Evolutionary conservation across 495 filamentous ascomycete species (phyloP).

Genomic region (Sphaerosporella brunnea): DNA sequence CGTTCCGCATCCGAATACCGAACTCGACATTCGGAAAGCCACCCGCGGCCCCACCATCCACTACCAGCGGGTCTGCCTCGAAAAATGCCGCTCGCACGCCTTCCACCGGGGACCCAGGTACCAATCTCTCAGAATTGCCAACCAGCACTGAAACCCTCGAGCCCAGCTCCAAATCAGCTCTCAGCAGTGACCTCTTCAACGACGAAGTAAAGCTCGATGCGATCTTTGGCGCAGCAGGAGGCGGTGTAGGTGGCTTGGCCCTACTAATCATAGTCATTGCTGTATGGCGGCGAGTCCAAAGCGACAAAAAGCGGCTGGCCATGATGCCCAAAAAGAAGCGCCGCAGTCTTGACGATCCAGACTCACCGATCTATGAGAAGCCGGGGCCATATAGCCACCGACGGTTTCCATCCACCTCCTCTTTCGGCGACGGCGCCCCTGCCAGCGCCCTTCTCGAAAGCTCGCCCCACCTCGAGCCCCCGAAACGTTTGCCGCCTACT

Average conservation of each 20-base stretch:
- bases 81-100: background rate
- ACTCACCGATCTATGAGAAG: constrained; percentile 1
- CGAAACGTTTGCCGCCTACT: background rate
- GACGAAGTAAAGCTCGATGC: constrained; percentile 14
- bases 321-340: constrained; percentile 7
- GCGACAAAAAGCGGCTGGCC: constrained; percentile 16
- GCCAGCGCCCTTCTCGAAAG: constrained; percentile 6
- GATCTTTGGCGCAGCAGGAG: constrained; percentile 20
- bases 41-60: no score
- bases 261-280: constrained; percentile 15
- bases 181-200: background rate
- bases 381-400: constrained; percentile 7
- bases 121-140: no score
- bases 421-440: constrained; percentile 18
- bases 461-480: background rate
- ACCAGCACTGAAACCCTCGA: background rate
- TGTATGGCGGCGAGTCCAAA: constrained; percentile 20
- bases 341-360: constrained; percentile 10
- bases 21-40: constrained; percentile 10
- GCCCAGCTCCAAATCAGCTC: background rate
- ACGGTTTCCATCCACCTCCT: constrained; percentile 17
- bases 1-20: constrained; percentile 19
- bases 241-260: constrained; percentile 17
- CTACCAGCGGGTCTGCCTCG: background rate
- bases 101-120: no score